Evolutionary conservation across 306 rosid genomes (phyloP), one percentile per base, ranked within the genome.

Genomic region (Vigna angularis): DNA sequence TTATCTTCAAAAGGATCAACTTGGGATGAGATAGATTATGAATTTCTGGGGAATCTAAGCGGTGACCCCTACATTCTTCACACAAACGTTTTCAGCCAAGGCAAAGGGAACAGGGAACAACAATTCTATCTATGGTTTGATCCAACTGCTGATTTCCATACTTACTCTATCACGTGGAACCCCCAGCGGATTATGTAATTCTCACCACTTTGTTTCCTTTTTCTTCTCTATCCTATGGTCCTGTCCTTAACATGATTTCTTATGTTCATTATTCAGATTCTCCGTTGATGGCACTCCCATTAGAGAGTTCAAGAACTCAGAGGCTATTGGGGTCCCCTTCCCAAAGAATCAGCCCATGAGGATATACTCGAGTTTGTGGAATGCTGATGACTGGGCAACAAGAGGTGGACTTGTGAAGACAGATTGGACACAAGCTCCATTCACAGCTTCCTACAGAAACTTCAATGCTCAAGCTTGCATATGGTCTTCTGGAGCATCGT

Each of bases 321-420:
- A 88, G 59, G 66, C 83, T 0, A 67, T 62, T 4, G 95, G 93
- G 16, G 93, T 90, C 2, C 88, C 95, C 17, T 92, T 82, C 63
- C 97, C 91, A 2, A 92, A 87, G 81, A 85, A 51, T 55, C 97
- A 92, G 30, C 76, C 93, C 8, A 88, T 90, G 95, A 90, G 89
- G 34, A 81, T 92, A 68, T 81, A 88, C 63, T 90, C 97, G 0
- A 90, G 90, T 58, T 66, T 92, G 22, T 92, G 95, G 97, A 88
- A 87, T 78, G 97, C 94, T 0, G 97, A 91, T 75, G 91, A 91
- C 14, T 91, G 94, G 94, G 97, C 97, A 4, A 92, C 97, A 4
- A 88, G 93, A 71, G 97, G 95, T 24, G 97, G 97, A 48, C 84
- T 87, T 0, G 86, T 90, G 6, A 90, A 92, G 81, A 90, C 93